Evolutionary conservation across 371 early-diverging fungal genomes (phyloP).

Genomic region (Haplosporangium sp.): DNA sequence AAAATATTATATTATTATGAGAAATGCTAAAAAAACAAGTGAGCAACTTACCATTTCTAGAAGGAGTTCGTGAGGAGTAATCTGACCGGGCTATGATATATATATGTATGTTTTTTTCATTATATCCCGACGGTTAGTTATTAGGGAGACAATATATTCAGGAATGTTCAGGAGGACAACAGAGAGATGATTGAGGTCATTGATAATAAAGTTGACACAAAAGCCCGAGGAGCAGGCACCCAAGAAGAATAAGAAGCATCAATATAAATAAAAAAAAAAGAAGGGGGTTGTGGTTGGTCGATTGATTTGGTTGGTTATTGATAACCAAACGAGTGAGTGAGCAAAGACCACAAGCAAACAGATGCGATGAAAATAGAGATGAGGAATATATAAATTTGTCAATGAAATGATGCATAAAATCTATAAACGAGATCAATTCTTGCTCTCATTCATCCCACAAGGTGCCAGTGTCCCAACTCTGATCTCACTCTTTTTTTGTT

Average conservation of each 20-base stretch:
- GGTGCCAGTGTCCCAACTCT: neutral
- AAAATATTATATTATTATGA: neutral
- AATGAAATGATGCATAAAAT: too few relatives aligned
- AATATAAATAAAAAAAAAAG: too few relatives aligned
- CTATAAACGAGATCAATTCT: neutral
- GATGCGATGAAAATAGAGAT: neutral
- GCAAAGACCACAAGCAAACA: neutral
- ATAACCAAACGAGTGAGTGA: conserved; percentile 8
- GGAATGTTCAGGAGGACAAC: conserved; percentile 10
- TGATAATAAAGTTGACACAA: neutral
- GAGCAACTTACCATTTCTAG: conserved; percentile 34
- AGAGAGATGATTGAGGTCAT: neutral
- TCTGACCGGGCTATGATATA: conserved; percentile 17
- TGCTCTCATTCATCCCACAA: neutral
- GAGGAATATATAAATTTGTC: too few relatives aligned
- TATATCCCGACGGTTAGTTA: neutral
- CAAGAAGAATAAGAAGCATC: neutral
- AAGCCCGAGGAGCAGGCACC: neutral
- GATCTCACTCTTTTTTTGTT: too few relatives aligned
- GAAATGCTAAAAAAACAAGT: neutral
- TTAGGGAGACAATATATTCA: neutral
- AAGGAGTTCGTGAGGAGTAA: conserved; percentile 32
- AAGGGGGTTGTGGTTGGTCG: too few relatives aligned
- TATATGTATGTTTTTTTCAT: neutral
- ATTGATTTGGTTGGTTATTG: neutral